Conservation (phyloP, 2,329 filamentous ascomycete species). For the Metarhizium robertsii region DNA sequence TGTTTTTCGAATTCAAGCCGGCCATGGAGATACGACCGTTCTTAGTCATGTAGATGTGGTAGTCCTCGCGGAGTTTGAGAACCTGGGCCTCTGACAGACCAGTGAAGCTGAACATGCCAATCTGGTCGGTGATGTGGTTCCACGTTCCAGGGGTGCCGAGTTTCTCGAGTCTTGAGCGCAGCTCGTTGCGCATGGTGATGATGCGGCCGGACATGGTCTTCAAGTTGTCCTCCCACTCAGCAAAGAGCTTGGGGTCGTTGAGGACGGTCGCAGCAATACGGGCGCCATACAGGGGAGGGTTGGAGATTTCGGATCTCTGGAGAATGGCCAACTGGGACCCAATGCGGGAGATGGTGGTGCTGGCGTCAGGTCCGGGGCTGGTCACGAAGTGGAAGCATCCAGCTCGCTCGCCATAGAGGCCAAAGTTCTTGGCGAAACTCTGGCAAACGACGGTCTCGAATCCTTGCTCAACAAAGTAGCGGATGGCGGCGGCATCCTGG, state of each 20-base stretch:
- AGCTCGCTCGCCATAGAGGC: constrained; percentile 90
- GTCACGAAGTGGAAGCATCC: constrained; percentile 95
- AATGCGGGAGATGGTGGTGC: constrained; percentile 53
- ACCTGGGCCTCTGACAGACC: constrained; percentile 69
- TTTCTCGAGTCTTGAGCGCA: constrained; percentile 74
- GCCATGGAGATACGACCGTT: constrained; percentile 98
- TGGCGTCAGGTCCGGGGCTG: constrained; percentile 57
- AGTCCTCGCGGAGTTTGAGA: constrained; percentile 55
- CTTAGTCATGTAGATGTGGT: constrained; percentile 88
- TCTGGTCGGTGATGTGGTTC: constrained; percentile 98
- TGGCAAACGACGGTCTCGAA: constrained; percentile 85
- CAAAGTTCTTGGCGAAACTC: constrained; percentile 97
- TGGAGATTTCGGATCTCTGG: constrained; percentile 95
- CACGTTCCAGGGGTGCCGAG: constrained; percentile 81
- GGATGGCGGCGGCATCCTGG: constrained; percentile 83
- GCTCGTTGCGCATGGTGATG: constrained; percentile 74
- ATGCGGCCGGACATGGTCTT: constrained; percentile 93
- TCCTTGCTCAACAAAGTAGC: constrained; percentile 86
- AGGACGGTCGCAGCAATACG: constrained; percentile 77
- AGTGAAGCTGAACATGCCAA: constrained; percentile 98
- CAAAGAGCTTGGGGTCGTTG: constrained; percentile 73
- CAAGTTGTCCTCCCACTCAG: constrained; percentile 88
- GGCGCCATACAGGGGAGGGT: constrained; percentile 90
- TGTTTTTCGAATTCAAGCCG: constrained; percentile 83
- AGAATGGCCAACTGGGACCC: constrained; percentile 86